Evolutionary conservation across 2,329 filamentous ascomycete species (phyloP), one percentile per base, ranked within the genome.

Genomic region (Aspergillus puulaauensis): DNA sequence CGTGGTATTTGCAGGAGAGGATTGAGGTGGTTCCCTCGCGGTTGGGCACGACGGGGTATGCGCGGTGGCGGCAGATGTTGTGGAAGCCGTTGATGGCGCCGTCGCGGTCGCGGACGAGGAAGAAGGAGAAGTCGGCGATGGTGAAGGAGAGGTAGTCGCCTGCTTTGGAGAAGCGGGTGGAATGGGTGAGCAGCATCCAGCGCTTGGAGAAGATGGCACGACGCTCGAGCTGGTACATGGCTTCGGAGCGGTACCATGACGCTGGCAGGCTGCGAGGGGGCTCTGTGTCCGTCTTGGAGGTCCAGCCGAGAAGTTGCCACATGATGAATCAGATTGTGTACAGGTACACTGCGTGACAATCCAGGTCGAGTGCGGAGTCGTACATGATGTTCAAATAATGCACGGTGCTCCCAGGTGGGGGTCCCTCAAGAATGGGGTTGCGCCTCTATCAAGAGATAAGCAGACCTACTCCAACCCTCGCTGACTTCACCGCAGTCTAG

Each of bases 221-320:
- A 9, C 66, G 59, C 39, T 69, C 67, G 3, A 68, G 60, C 46
- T 65, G 60, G n/a, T 67, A 67, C 54, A 69, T 60, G 2, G 61
- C 62, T 21, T 63, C 60, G 3, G 66, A 68, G n/a, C 61, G 62
- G 56, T 69, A 68, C 66, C 66, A 68, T 60, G 64, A 67, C 21
- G 65, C 60, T 2, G 66, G 67, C 0, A 68, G 57, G 19, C 58
- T 60, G 19, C 62, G 60, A 23, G 61, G 61, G 7, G 57, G 37
- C 27, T 21, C 39, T 40, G 1, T 43, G 19, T 41, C 17, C 3
- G 14, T 43, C 12, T 15, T 48, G 23, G 17, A 46, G 23, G 9
- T 17, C 14, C n/a, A 44, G 21, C 57, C 48, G n/a, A 59, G 39
- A 14, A 59, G 17, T 35, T 47, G 52, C 52, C 57, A 56, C 57